Conservation (phyloP, 228 moss, liverwort and hornwort species). For the Sphagnum magellanicum region DNA sequence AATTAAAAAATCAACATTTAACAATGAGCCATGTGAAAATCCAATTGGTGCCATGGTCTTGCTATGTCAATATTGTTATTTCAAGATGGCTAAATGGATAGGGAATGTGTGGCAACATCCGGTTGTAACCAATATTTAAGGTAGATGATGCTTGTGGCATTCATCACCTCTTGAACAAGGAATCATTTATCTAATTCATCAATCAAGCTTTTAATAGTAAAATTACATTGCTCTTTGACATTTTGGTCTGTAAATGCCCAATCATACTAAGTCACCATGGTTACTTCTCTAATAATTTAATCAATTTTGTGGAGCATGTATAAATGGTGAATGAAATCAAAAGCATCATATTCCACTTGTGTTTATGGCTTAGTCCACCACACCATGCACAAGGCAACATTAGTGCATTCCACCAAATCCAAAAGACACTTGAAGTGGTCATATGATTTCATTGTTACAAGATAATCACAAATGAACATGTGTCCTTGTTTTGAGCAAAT, state of each 20-base stretch:
- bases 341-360: neutral
- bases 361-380: neutral
- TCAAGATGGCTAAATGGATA: neutral
- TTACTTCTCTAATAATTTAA: neutral
- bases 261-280: neutral
- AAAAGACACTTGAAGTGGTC: too few species aligned
- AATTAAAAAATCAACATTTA: neutral
- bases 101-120: neutral
- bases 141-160: neutral
- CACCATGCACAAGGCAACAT: neutral
- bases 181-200: neutral
- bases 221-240: too few species aligned
- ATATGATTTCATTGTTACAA: too few species aligned
- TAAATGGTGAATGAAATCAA: neutral
- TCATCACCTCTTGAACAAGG: neutral
- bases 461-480: neutral
- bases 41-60: neutral
- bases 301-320: neutral
- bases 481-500: neutral
- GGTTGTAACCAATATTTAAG: neutral
- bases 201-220: neutral
- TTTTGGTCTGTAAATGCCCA: too few species aligned
- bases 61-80: neutral
- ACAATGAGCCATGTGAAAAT: neutral
- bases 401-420: too few species aligned